Evolutionary conservation across 192 early-diverging fungal genomes (phyloP), one percentile per base, ranked within the genome.

Genomic region (Linnemannia schmuckeri): DNA sequence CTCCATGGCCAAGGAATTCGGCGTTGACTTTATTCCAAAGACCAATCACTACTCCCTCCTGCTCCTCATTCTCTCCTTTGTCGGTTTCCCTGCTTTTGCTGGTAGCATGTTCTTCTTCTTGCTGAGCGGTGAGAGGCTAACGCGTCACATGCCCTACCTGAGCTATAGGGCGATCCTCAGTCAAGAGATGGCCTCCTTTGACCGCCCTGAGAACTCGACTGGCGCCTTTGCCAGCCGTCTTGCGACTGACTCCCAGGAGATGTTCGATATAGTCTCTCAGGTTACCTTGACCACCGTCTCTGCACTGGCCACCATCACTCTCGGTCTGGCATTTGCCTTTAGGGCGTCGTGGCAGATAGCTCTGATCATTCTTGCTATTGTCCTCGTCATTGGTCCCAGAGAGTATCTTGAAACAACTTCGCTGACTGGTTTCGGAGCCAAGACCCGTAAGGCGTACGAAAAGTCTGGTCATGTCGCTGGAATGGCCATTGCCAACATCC

Each of bases 101-200:
- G 83, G 92, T 24, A 90, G 92, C 77, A 79, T 92, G 79, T 61
- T 94, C 44, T 63, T 91, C 57, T 96, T 97, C 76, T 85, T 91
- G 55, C 83, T 94, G 24, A 88, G 92, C 8, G 95, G 94, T 47
- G 96, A 96, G 78, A 76, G 90, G n/a, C 90, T 97, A 57, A 97
- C 95, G 6, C 90, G 89, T 70, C 82, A 90, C 4, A 83, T 95
- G 18, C 93, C 96, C 33, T 91, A 92, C 72, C 82, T 88, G 55
- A 80, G 89, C 2, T 97, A 96, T 89, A 76, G 83, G 0, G 88
- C 94, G 15, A 93, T 97, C 76, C 81, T 97, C 78, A 83, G 90
- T n/a, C 97, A 97, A 85, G 95, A 97, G 40, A 94, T 96, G 69
- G 94, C 88, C 13, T 97, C 92, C 89, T 97, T 97, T 88, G 97